Evolutionary conservation across 495 filamentous ascomycete species (phyloP).

Genomic region (Aspergillus bertholletiae): DNA sequence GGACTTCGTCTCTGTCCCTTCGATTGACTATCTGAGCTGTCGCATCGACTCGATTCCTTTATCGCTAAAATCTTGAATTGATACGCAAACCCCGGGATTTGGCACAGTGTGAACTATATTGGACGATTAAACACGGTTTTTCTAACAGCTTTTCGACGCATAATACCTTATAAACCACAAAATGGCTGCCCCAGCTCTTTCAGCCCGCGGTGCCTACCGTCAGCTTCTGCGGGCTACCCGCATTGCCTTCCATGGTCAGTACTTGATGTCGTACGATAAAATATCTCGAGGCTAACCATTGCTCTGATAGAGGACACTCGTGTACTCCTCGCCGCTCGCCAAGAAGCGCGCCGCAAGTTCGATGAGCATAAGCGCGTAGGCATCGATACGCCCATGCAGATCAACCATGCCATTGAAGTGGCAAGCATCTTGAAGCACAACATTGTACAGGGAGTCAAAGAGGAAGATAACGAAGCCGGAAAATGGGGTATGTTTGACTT

Average conservation of each 20-base stretch:
- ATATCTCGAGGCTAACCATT: not conserved
- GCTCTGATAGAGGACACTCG: conserved; percentile 57
- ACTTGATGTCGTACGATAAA: not conserved
- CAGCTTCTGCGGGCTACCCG: conserved; percentile 76
- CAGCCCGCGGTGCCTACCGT: conserved; percentile 78
- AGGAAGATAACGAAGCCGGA: conserved; percentile 46
- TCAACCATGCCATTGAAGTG: conserved; percentile 79
- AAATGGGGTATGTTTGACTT: conserved; percentile 58
- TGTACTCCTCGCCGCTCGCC: conserved; percentile 64
- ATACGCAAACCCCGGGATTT: not conserved
- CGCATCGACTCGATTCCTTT: not conserved
- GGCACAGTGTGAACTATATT: not conserved
- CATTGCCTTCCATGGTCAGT: conserved; percentile 77
- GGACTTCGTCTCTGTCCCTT: not conserved
- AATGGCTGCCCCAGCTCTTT: conserved; percentile 32
- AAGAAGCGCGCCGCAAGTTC: conserved; percentile 69
- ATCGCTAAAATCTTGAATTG: not conserved
- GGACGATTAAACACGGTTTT: not conserved
- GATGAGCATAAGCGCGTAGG: conserved; percentile 56
- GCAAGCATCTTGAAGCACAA: conserved; percentile 78
- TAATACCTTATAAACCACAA: not conserved
- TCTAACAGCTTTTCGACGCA: not conserved
- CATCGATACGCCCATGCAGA: conserved; percentile 47
- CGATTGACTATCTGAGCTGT: not conserved
- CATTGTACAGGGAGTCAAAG: conserved; percentile 75